phyloP scores from a whole-genome alignment of 2,329 filamentous ascomycete genomes.

The Monosporascus ibericus region DNA sequence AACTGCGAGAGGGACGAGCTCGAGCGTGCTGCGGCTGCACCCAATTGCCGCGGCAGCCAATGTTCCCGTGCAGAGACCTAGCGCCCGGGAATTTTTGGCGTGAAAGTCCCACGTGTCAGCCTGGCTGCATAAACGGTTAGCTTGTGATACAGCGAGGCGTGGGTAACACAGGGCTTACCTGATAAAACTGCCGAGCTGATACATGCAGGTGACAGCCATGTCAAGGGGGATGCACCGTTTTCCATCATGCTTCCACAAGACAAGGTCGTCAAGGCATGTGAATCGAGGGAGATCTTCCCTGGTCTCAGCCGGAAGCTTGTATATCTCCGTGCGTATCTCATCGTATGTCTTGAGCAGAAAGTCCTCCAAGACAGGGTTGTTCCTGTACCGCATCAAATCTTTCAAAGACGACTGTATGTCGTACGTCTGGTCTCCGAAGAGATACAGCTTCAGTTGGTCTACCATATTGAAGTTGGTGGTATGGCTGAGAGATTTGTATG shows the following conservation, averaged over 20 bases:
- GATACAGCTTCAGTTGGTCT: constrained; percentile 5
- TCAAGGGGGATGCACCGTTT: constrained; percentile 14
- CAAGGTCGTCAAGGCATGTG: constrained; percentile 13
- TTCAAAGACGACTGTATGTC: constrained; percentile 10
- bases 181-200: constrained; percentile 13
- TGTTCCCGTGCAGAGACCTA: constrained; percentile 26
- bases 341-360: constrained; percentile 11
- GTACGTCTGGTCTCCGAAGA: constrained; percentile 18
- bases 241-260: constrained; percentile 11
- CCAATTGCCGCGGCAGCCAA: constrained; percentile 25
- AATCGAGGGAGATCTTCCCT: constrained; percentile 14
- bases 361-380: constrained; percentile 9
- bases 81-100: constrained; percentile 5
- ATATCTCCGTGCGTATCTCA: constrained; percentile 9
- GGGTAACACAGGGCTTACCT: constrained; percentile 3
- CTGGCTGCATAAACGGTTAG: constrained; percentile 3
- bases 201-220: constrained; percentile 16
- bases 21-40: constrained; percentile 17
- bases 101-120: constrained; percentile 6
- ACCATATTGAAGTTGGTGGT: background rate
- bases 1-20: constrained; percentile 24
- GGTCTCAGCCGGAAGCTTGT: constrained; percentile 8
- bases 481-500: background rate
- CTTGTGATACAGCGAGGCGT: background rate
- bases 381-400: constrained; percentile 4